These are phyloP conservation scores for Salisapilia sapeloensis DNA, from an alignment of 352 stramenopile genomes.

Conservation along the genomic window DNA sequence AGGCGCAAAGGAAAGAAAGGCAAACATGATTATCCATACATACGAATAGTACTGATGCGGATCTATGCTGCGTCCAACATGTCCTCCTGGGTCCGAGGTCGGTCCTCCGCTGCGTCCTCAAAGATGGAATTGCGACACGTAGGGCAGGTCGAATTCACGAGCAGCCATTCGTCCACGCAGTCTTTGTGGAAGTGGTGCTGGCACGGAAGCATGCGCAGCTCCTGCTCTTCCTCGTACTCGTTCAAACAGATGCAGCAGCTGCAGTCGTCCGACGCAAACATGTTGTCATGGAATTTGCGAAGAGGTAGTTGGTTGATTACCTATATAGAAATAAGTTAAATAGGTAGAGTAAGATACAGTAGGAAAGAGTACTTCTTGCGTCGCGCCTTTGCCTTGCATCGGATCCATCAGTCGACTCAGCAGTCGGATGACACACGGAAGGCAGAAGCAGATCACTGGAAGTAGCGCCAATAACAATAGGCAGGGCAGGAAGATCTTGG, in stretches of 20 bases:
- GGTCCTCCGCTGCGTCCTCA: constrained; percentile 7
- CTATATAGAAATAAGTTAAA: constrained; percentile 8
- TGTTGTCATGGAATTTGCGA: constrained; percentile 30
- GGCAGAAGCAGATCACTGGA: constrained; percentile 87
- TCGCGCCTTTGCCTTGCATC: constrained; percentile 73
- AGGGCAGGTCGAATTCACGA: constrained; percentile 77
- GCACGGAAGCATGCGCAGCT: constrained; percentile 88
- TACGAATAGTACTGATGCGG: too few relatives aligned
- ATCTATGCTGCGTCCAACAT: too few relatives aligned
- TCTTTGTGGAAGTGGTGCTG: constrained; percentile 90
- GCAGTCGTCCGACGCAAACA: constrained; percentile 65
- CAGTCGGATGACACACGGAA: constrained; percentile 85
- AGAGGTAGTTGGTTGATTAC: constrained; percentile 47
- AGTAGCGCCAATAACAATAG: constrained; percentile 79
- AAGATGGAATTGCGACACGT: constrained; percentile 79
- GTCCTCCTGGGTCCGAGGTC: constrained; percentile 28
- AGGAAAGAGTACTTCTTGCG: constrained; percentile 49
- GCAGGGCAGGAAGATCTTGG: constrained; percentile 87
- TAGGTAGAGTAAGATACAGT: not conserved
- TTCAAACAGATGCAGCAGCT: constrained; percentile 87
- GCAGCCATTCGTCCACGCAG: constrained; percentile 81
- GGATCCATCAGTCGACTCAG: constrained; percentile 81
- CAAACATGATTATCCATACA: too few relatives aligned
- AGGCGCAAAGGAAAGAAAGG: too few relatives aligned
- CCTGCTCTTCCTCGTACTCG: constrained; percentile 77